Evolutionary conservation across 164 flowering plant genomes (phyloP), one percentile per base, ranked within the genome.

Genomic region (Magnolia officinalis): DNA sequence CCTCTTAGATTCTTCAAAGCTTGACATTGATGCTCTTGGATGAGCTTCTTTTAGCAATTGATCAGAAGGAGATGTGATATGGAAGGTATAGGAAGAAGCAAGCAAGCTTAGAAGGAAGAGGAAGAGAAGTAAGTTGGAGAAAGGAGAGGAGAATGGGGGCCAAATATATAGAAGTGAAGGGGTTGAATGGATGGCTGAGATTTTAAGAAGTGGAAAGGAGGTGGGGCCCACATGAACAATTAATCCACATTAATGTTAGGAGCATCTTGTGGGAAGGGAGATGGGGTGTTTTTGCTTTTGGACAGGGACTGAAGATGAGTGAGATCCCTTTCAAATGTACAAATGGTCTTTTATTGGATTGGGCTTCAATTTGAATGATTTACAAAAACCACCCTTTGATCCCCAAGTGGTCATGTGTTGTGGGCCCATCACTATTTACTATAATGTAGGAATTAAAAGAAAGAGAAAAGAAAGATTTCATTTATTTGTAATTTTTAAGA

Each of bases 131-230:
- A 13, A 6, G 70, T 71, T 73, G 64, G 13, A 50, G 75, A 63
- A 71, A 16, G 23, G 67, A 58, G 77, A 67, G 70, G 45, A 51
- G 67, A 18, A 71, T 50, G 61, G 11, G 77, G 19, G 59, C 63
- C n/a, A 76, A 63, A 82, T 88, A 82, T 81, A 89, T 88, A 89
- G 86, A 77, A 74, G 50, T 26, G 78, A n/a, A 76, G 74, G 77
- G 71, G 64, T 63, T 61, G 59, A n/a, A 74, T 78, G 84, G 71
- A 87, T 83, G 92, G 89, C 81, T 70, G 83, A 86, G 87, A 86
- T 88, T 82, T 49, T 24, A 26, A 45, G 58, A 71, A 77, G 71
- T 24, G 2, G 58, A 67, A 80, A 70, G 4, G 49, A 67, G 67
- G 19, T 11, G 49, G 61, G 75, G 70, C 75, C 79, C 82, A 85